Conservation (phyloP, 345 rosid species). For the Passiflora organensis region DNA sequence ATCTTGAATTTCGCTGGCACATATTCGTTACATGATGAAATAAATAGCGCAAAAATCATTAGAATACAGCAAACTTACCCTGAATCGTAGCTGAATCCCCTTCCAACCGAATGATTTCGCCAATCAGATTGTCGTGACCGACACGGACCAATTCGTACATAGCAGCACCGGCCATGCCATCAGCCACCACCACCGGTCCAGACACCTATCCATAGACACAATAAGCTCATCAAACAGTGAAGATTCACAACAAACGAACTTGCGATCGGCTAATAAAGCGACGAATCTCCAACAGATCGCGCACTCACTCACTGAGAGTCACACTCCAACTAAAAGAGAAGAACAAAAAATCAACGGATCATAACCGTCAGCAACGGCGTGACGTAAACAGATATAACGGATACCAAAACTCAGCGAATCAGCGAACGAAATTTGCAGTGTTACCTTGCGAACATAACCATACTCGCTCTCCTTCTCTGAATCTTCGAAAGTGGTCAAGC, state of each 20-base stretch:
- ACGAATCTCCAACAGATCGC: not conserved
- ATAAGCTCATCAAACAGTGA: no score
- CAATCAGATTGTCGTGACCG: constrained; percentile 90
- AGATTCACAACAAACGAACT: no score
- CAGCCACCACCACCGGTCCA: constrained; percentile 97
- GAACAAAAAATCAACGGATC: not conserved
- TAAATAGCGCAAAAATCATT: not conserved
- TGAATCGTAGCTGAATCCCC: constrained; percentile 99
- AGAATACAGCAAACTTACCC: constrained; percentile 63
- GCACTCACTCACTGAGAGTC: not conserved
- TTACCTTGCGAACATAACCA: constrained; percentile 95
- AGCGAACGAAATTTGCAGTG: not conserved
- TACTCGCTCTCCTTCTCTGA: constrained; percentile 97
- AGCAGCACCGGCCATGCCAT: constrained; percentile 99
- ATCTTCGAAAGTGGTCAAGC: constrained; percentile 91
- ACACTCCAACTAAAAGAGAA: no score
- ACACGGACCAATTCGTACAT: constrained; percentile 99
- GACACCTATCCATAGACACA: constrained; percentile 56
- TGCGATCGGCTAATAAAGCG: no score
- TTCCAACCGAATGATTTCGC: constrained; percentile 97
- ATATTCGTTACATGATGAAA: not conserved
- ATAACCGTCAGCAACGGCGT: not conserved
- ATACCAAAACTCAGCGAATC: not conserved
- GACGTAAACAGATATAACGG: constrained; percentile 4
- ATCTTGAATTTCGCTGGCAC: no score